Evolutionary conservation across 768 basidiomycete genomes (phyloP), one percentile per base, ranked within the genome.

Genomic region (Crassisporium funariophilum): DNA sequence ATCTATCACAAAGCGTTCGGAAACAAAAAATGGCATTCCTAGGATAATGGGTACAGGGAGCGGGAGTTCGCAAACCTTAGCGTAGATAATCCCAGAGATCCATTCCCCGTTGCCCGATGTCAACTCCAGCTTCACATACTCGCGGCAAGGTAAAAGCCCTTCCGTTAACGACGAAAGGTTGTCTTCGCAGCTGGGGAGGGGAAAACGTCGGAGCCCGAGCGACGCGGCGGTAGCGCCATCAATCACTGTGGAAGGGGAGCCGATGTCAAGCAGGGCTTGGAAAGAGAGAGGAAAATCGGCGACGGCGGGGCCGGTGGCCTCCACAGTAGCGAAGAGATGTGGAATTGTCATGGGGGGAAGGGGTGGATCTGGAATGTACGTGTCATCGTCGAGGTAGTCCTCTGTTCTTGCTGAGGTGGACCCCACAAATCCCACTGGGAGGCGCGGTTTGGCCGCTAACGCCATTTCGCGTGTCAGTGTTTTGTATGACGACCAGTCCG

Each of bases 191-290:
- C 21, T 36, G 50, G 57, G 5, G 61, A n/a, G 52, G 23, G 47
- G 50, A 16, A 39, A 54, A 3, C 36, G 47, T 11, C 39, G 44
- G 10, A 57, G 46, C 4, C 58, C 46, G 4, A 60, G 56, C 35
- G 47, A 19, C 2, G 23, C 29, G 15, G 24, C 50, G 1, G 57
- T 49, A 13, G 15, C 21, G 24, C 24, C 49, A 15, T 46, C 51
- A 56, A 59, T 59, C 48, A 59, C 58, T 59, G 44, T 50, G 17
- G 53, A 55, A 33, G 58, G 58, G 34, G 48, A 60, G 37, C 55
- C 50, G 24, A 45, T 44, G 44, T 60, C 56, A 49, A 53, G 55
- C 40, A 60, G 16, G 3, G 54, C 25, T 35, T 39, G 23, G 17
- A 56, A 5, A 9, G 47, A 37, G 22, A 20, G 4, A 11, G 47